These are phyloP conservation scores for Andrographis paniculata DNA, from an alignment of 305 asterid genomes.

Conservation along the genomic window DNA sequence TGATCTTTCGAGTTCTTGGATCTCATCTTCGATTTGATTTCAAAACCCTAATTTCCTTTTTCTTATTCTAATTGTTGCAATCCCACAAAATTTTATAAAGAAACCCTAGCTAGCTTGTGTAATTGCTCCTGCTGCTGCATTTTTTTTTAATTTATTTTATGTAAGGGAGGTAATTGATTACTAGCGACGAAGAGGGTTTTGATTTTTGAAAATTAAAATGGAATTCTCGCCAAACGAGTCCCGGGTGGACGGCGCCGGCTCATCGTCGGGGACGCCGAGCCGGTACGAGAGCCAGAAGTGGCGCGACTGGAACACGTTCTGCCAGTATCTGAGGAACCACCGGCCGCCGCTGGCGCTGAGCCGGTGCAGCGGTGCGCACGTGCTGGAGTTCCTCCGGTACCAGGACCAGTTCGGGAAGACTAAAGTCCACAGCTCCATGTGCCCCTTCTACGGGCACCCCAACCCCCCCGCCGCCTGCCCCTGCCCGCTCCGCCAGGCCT, in stretches of 20 bases:
- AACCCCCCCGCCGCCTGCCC: constrained; percentile 57
- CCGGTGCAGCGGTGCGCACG: constrained; percentile 60
- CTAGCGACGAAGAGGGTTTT: too few relatives aligned
- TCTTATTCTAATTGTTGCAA: too few relatives aligned
- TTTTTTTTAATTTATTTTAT: too few relatives aligned
- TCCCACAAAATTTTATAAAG: too few relatives aligned
- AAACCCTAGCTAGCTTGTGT: too few relatives aligned
- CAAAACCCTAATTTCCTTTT: too few relatives aligned
- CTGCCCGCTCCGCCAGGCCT: constrained; percentile 54
- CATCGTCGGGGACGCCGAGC: constrained; percentile 23
- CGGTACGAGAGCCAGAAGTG: constrained; percentile 55
- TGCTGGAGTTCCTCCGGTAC: constrained; percentile 50
- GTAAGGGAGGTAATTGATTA: too few relatives aligned
- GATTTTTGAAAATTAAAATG: too few relatives aligned
- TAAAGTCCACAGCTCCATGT: constrained; percentile 36
- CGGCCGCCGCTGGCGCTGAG: constrained; percentile 48
- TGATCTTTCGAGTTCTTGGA: too few relatives aligned
- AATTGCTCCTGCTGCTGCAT: too few relatives aligned
- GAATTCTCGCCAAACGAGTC: too few relatives aligned
- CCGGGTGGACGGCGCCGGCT: not conserved
- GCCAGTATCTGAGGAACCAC: constrained; percentile 45
- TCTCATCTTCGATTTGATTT: too few relatives aligned
- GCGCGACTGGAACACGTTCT: constrained; percentile 55
- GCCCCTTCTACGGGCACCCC: constrained; percentile 51
- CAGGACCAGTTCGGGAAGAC: constrained; percentile 60